phyloP scores from a whole-genome alignment of 1,139 yeast genomes.

The Keqinozyma sinolaborantium region DNA sequence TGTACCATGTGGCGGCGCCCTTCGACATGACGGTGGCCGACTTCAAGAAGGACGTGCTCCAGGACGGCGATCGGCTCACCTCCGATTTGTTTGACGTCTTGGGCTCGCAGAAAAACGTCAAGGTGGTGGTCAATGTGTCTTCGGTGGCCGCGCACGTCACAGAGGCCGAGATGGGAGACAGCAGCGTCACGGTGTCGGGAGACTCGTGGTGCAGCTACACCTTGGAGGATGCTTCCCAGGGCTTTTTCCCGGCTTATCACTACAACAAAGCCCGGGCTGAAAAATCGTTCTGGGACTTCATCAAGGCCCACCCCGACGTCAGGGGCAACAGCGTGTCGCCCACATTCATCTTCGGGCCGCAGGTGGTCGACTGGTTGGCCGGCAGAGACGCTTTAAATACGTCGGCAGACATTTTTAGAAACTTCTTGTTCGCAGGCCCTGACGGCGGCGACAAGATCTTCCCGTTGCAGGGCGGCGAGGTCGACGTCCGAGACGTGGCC shows the following conservation, averaged over 20 bases:
- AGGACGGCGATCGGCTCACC: constrained; percentile 33
- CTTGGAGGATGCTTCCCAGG: too few relatives aligned
- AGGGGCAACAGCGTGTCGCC: constrained; percentile 44
- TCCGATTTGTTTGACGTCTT: constrained; percentile 20
- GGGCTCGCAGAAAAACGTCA: constrained; percentile 17
- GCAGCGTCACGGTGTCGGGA: constrained; percentile 18
- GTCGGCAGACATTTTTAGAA: constrained; percentile 33
- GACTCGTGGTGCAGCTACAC: constrained; percentile 36
- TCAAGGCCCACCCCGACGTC: constrained; percentile 22
- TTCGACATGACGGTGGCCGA: constrained; percentile 21
- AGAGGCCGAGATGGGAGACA: constrained; percentile 10
- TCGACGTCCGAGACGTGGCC: constrained; percentile 57
- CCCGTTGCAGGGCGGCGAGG: constrained; percentile 16
- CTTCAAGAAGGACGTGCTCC: constrained; percentile 25
- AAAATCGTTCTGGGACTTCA: constrained; percentile 42
- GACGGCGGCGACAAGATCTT: constrained; percentile 14
- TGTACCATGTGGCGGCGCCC: constrained; percentile 45
- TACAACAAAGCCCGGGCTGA: constrained; percentile 47
- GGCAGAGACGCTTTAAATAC: constrained; percentile 33
- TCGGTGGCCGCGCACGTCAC: constrained; percentile 9
- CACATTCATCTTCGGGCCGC: constrained; percentile 45
- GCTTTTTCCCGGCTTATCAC: constrained; percentile 10
- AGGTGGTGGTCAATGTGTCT: constrained; percentile 11
- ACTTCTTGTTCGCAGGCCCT: constrained; percentile 12
- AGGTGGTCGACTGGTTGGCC: constrained; percentile 29